Base-by-base conservation (phyloP, 495 filamentous ascomycete genomes). In the Letharia lupina region DNA sequence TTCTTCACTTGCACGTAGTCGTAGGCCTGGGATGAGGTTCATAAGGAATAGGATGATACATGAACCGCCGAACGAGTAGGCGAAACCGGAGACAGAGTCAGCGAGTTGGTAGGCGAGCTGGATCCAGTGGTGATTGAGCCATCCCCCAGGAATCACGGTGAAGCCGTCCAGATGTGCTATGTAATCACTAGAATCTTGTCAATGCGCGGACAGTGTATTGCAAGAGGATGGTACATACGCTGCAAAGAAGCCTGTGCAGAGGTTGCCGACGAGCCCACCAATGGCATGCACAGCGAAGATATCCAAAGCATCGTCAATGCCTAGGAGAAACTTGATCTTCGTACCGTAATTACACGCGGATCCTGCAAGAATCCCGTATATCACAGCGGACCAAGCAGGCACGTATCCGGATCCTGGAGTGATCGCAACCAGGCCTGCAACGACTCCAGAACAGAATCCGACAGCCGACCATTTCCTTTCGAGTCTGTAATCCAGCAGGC, bases 401-500 rank as follows among this genome's bases (percentile, higher is more conserved):
- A 96, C 91, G 71, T 83, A 96, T 48, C 94, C 89, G 61, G 91
- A 94, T 10, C 89, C 93, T 2, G 93, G 93, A 11, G 93, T 98
- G 69, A 97, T 96, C 63, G 91, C 89, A 16, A 98, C 93, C 62
- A 97, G 82, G 61, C 93, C 93, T 35, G 93, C 89, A 71, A 98
- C 87, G 33, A 92, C 91, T 70, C 94, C 94, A 10, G 90, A 95
- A 79, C 93, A 98, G 82, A 96, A 97, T 2, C 93, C 93, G 42
- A 98, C 93, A 28, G 91, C 94, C 0, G 92, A 96, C 92, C 93
- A 97, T 80, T 97, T 98, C 69, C 86, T 82, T 76, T 97, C 93
- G 39, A 98, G 82, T 52, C 93, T 83, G 78, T 96, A 98, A 77
- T 98, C 94, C 47, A 98, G 84, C 41, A 97, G 77, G 76, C 90